Evolutionary conservation across 192 early-diverging fungal species (phyloP).

Genomic region (Pilobolus umbonatus): DNA sequence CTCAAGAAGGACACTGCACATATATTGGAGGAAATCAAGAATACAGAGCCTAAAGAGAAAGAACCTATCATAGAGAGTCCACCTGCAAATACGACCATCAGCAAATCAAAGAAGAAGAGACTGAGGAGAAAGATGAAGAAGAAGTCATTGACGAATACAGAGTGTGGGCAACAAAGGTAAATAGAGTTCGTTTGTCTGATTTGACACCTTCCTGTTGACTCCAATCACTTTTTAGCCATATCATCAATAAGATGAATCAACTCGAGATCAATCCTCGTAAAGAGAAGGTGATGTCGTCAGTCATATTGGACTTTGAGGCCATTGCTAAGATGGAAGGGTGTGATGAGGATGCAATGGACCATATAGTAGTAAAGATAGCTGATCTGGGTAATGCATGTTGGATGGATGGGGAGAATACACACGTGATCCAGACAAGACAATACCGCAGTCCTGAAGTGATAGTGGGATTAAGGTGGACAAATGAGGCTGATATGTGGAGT

Average conservation of each 20-base stretch:
- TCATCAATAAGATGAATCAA: not conserved
- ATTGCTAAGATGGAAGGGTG: not conserved
- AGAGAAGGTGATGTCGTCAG: not conserved
- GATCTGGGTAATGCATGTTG: slow-evolving; percentile 97
- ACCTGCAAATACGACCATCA: slow-evolving; percentile 18
- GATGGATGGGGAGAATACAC: slow-evolving; percentile 88
- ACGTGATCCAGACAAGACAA: slow-evolving; percentile 95
- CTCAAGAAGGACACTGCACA: slow-evolving; percentile 29
- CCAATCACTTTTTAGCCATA: not conserved
- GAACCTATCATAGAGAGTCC: not conserved
- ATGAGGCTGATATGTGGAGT: slow-evolving; percentile 88
- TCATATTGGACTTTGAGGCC: not conserved
- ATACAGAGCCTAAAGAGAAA: not conserved
- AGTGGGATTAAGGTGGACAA: slow-evolving; percentile 80
- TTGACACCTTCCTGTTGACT: not conserved
- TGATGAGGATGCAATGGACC: slow-evolving; percentile 11
- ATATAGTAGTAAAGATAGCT: slow-evolving; percentile 82
- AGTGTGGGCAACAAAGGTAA: not conserved
- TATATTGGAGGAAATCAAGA: slow-evolving; percentile 9
- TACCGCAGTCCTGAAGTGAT: slow-evolving; percentile 95
- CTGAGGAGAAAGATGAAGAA: slow-evolving; percentile 41
- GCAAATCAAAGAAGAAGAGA: slow-evolving; percentile 53
- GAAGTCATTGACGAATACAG: slow-evolving; percentile 17
- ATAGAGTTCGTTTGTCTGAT: not conserved
- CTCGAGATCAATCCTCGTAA: not conserved